Evolutionary conservation across 2,329 filamentous ascomycete species (phyloP).

Genomic region (Sporothrix globosa): DNA sequence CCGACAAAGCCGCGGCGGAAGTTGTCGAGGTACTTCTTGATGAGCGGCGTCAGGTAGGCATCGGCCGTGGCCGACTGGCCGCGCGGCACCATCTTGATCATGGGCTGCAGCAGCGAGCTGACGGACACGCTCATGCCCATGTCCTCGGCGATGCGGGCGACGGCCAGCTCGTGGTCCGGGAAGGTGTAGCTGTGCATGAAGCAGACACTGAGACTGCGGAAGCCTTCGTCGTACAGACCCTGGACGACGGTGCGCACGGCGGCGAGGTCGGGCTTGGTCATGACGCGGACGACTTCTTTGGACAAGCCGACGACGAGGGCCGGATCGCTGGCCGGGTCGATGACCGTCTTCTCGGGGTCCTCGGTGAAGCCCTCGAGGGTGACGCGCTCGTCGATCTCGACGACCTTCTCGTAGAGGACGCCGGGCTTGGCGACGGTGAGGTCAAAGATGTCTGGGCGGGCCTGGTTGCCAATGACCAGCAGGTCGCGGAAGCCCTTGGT

Average conservation of each 20-base stretch:
- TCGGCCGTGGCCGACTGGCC: conserved; percentile 74
- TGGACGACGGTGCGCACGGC: conserved; percentile 61
- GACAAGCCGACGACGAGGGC: conserved; percentile 51
- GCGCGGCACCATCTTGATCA: conserved; percentile 71
- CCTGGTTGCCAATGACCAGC: conserved; percentile 86
- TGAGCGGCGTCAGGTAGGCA: conserved; percentile 72
- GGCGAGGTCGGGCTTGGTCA: conserved; percentile 60
- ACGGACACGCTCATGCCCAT: conserved; percentile 31
- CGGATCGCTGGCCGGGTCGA: conserved; percentile 42
- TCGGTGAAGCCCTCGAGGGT: conserved; percentile 74
- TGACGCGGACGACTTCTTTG: conserved; percentile 48
- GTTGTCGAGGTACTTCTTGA: conserved; percentile 69
- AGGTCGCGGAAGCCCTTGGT: conserved; percentile 89
- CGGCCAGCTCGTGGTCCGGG: conserved; percentile 35
- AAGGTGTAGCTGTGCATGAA: conserved; percentile 36
- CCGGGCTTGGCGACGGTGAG: conserved; percentile 80
- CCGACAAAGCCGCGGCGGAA: conserved; percentile 63
- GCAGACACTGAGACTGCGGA: conserved; percentile 49
- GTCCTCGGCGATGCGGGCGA: conserved; percentile 32
- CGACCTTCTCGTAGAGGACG: conserved; percentile 77
- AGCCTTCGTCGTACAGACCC: conserved; percentile 63
- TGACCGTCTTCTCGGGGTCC: conserved; percentile 28
- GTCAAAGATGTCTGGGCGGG: conserved; percentile 92
- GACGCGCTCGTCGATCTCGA: conserved; percentile 87
- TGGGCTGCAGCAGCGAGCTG: conserved; percentile 32